Evolutionary conservation across 345 rosid genomes (phyloP), one percentile per base, ranked within the genome.

Genomic region (Eucalyptus curtisii): DNA sequence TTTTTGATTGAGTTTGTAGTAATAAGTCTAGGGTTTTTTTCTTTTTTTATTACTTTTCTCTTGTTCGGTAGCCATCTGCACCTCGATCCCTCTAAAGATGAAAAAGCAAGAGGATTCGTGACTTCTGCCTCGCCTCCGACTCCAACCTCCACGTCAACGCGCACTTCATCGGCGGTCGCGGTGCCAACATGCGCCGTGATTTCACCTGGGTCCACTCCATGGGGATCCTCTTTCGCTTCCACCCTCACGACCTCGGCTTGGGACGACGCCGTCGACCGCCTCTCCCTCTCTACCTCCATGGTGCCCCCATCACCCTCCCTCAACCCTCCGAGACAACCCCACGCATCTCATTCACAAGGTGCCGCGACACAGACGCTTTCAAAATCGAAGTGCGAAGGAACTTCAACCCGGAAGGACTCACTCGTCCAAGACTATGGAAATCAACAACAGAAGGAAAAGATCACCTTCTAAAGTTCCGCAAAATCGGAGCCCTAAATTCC

Each of bases 191-290:
- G 91, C 86, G 24, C 53, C 86, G 89, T 10, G 90, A 90, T 86
- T 90, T 91, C 90, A 90, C 91, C 37, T 89, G 91, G 90, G 93
- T 91, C 49, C 89, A 91, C n/a, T 90, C 93, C 79, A 31, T 2
- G 90, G 71, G 53, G 53, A 52, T 92, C 91, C 92, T 92, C 88
- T 92, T 90, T 50, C 87, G 66, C 86, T 55, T 49, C 66, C 92
- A 89, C 90, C 42, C 49, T 49, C 22, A 88, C 89, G 86, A 92
- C 92, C 33, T 55, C 89, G 10, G 86, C 71, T 16, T 89, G 91
- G 90, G 93, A 92, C 42, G 92, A 68, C 37, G 44, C 88, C 50
- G 52, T 53, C 22, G 90, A 88, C 85, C 88, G 90, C 89, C 86
- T 91, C 86, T 52, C 86, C 76, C n/a, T n/a, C 86, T 92, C 86